phyloP scores from a whole-genome alignment of 2,329 filamentous ascomycete genomes.

The Dactylellina leptospora region DNA sequence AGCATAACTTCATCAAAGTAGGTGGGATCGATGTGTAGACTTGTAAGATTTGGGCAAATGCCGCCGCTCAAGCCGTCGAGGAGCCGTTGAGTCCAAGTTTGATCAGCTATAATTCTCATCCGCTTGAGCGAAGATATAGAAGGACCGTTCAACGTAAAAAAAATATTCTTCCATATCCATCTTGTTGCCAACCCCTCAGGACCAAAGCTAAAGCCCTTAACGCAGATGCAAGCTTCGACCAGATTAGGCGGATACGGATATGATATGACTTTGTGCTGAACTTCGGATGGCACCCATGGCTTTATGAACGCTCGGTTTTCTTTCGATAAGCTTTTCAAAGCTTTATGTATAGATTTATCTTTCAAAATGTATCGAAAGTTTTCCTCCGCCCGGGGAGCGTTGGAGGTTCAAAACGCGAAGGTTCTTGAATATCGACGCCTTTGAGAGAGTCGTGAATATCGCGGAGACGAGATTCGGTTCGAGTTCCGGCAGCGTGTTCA shows the following conservation, averaged over 20 bases:
- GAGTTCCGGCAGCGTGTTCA: background rate
- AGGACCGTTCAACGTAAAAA: too few relatives aligned
- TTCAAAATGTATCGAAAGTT: background rate
- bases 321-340: background rate
- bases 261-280: background rate
- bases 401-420: background rate
- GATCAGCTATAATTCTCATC: too few relatives aligned
- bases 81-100: too few relatives aligned
- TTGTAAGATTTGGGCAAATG: too few relatives aligned
- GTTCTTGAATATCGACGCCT: background rate
- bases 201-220: background rate
- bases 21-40: background rate
- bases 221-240: background rate
- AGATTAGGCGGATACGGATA: background rate
- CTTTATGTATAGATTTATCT: background rate
- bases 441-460: constrained; percentile 13
- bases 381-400: background rate
- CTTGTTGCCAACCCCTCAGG: too few relatives aligned
- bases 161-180: too few relatives aligned
- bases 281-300: background rate
- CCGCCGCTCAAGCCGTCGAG: too few relatives aligned
- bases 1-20: background rate
- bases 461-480: constrained; percentile 5
- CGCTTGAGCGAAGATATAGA: too few relatives aligned
- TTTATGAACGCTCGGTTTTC: background rate